These are phyloP conservation scores for Effrenium voratum DNA, from an alignment of 73 alveolate genomes.

Conservation along the genomic window DNA sequence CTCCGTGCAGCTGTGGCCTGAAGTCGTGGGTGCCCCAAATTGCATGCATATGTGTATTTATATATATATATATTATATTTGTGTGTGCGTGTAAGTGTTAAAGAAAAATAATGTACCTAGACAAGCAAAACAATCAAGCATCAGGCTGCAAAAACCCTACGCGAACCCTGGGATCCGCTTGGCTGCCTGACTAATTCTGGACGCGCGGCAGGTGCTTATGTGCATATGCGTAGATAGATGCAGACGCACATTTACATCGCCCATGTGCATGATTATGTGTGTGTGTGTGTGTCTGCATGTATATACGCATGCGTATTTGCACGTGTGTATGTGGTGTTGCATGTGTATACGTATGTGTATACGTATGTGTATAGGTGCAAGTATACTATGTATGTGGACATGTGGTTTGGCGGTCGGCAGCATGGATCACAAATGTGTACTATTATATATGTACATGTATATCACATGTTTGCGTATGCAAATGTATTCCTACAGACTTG, in stretches of 20 bases:
- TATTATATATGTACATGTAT: too few species aligned
- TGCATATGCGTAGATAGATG: neutral
- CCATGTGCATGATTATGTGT: too few species aligned
- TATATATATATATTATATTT: too few species aligned
- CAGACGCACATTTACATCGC: neutral
- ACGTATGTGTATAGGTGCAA: neutral
- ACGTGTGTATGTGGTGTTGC: neutral
- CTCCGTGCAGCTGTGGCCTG: constrained; percentile 87
- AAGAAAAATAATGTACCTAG: too few species aligned
- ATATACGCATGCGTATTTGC: neutral
- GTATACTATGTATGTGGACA: too few species aligned
- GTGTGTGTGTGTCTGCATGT: neutral
- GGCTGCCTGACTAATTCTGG: neutral
- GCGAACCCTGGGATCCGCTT: neutral
- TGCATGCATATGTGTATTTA: too few species aligned
- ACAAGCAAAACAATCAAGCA: neutral
- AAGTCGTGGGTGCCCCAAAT: neutral
- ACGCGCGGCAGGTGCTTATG: neutral
- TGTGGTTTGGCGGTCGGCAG: too few species aligned
- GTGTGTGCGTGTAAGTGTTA: too few species aligned
- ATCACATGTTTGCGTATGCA: neutral
- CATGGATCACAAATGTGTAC: too few species aligned
- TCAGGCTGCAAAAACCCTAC: neutral
- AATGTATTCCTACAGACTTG: too few species aligned
- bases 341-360: neutral